Base-by-base conservation (phyloP, 306 rosid genomes). In the Cicer chorassanicum region DNA sequence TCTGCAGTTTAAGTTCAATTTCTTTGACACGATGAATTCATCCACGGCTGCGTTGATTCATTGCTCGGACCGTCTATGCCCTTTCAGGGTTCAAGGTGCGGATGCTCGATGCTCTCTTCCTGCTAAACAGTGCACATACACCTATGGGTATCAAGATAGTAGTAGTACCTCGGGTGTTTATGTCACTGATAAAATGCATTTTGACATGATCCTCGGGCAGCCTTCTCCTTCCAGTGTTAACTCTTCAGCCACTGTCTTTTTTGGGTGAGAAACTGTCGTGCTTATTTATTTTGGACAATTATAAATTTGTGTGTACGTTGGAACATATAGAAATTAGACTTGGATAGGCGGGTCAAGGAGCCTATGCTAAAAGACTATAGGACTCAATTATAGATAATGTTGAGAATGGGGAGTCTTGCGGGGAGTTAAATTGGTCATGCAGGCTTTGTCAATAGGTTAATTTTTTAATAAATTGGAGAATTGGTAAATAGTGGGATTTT, bases 151-250 rank as follows among this genome's bases (percentile, higher is more conserved):
- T 70, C 95, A 94, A 55, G 96, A 94, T 82, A 92, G 87, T 73
- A 92, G 97, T 64, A 97, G 93, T 65, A 90, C 96, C 6, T 85
- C 92, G 0, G 97, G 99, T 61, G 85, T 77, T 82, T 94, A 94
- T 79, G 88, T 89, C 39, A 79, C 93, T 1, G 97, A 94, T 73
- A 78, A 87, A 11, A 65, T 92, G 81, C 79, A 87, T 82, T 92
- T 94, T 74, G 89, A 86, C 88, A 84, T 90, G 97, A 78, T 94
- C 59, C 61, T 92, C 69, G 96, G 90, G 63, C 96, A 85, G 65
- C 78, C 97, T 76, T 38, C 76, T 69, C 68, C 80, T 10, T 82
- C 76, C 16, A 90, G 86, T 12, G 84, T 82, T 36, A 90, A 87
- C 79, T 87, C 97, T 53, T 89, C 97, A 0, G 88, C 99, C 45